These are phyloP conservation scores for Ustilago vetiveriae DNA, from an alignment of 1,284 basidiomycete species.

Conservation along the genomic window DNA sequence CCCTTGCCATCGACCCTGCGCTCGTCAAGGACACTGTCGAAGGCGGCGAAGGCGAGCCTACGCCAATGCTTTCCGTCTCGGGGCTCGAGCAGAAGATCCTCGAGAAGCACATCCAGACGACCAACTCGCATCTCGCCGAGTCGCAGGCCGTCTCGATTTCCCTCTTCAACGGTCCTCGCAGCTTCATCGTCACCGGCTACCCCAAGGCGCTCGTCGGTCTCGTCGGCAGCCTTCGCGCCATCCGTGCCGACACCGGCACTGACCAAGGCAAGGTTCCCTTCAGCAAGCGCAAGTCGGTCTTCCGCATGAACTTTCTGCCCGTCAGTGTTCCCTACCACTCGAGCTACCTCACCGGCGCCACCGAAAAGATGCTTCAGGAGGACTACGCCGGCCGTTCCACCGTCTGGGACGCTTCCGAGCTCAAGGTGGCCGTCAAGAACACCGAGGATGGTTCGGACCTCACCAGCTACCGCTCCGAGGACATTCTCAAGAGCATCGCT, in stretches of 20 bases:
- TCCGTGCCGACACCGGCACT: conserved; percentile 83
- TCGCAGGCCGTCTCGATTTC: conserved; percentile 85
- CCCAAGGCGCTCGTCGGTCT: conserved; percentile 92
- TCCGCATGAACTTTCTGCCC: conserved; percentile 90
- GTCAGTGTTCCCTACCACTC: conserved; percentile 97
- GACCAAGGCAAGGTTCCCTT: conserved; percentile 94
- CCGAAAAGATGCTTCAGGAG: conserved; percentile 77
- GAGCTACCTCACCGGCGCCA: conserved; percentile 79
- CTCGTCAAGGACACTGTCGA: conserved; percentile 88
- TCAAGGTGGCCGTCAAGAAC: conserved; percentile 87
- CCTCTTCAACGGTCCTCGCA: conserved; percentile 88
- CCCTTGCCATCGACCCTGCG: conserved; percentile 85
- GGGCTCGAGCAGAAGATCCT: conserved; percentile 79
- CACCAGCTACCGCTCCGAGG: conserved; percentile 37
- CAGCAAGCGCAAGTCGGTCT: conserved; percentile 93
- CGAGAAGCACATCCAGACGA: conserved; percentile 83
- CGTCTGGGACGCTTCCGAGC: conserved; percentile 79
- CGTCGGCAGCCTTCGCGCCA: conserved; percentile 86
- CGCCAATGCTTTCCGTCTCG: conserved; percentile 90
- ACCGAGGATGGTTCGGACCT: conserved; percentile 73
- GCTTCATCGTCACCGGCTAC: conserved; percentile 92
- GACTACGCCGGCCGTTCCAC: conserved; percentile 72
- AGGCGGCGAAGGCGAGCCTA: conserved; percentile 90
- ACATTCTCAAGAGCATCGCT: conserved; percentile 55
- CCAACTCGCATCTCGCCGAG: conserved; percentile 82